Evolutionary conservation across 257 asterid genomes (phyloP).

Genomic region (Capsicum pubescens): DNA sequence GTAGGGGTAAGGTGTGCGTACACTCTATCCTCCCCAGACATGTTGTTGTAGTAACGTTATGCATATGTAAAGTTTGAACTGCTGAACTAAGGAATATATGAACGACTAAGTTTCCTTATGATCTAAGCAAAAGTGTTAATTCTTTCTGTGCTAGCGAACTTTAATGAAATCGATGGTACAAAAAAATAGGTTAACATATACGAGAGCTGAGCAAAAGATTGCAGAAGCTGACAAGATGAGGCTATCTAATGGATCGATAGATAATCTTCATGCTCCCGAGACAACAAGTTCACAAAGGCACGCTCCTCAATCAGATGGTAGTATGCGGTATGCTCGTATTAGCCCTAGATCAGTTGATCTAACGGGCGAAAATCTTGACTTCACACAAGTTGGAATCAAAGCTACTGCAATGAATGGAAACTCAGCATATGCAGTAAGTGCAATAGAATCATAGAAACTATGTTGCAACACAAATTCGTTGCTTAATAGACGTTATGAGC

Average conservation of each 20-base stretch:
- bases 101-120: neutral
- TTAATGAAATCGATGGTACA: constrained; percentile 23
- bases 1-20: too few relatives aligned
- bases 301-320: constrained; percentile 30
- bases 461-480: neutral
- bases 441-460: neutral
- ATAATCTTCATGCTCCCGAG: constrained; percentile 29
- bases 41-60: too few relatives aligned
- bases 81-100: constrained; percentile 3
- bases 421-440: constrained; percentile 49
- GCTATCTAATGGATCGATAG: constrained; percentile 5
- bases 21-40: too few relatives aligned
- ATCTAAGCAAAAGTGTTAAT: neutral
- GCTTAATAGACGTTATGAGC: constrained; percentile 19
- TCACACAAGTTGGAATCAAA: constrained; percentile 23
- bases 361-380: constrained; percentile 36
- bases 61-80: neutral
- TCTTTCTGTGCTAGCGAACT: neutral
- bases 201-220: constrained; percentile 7
- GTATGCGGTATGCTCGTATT: constrained; percentile 29
- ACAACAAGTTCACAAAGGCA: constrained; percentile 31
- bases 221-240: constrained; percentile 9
- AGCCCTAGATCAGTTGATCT: constrained; percentile 42
- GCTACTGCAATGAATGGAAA: constrained; percentile 35
- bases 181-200: constrained; percentile 11